Conservation (phyloP, 768 basidiomycete genomes). For the Phylloporus arenicola region DNA sequence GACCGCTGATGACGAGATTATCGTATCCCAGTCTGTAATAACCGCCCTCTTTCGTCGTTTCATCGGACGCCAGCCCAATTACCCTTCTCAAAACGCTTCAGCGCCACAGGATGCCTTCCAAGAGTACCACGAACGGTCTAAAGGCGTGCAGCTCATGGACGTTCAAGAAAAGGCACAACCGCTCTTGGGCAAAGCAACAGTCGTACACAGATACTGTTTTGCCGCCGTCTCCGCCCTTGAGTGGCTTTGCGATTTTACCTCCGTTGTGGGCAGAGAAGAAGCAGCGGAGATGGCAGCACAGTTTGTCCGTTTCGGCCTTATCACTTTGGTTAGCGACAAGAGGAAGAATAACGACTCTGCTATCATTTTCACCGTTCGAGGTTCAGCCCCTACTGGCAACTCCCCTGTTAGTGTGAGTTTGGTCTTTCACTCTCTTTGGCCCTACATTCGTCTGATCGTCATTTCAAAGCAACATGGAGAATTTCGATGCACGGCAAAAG, state of each 20-base stretch:
- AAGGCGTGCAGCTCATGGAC: constrained; percentile 67
- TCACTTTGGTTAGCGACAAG: constrained; percentile 85
- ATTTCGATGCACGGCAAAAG: constrained; percentile 94
- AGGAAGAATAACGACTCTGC: constrained; percentile 88
- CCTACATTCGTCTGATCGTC: constrained; percentile 8
- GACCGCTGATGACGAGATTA: constrained; percentile 92
- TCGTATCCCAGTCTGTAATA: constrained; percentile 89
- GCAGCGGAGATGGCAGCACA: constrained; percentile 97
- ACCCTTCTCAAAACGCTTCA: constrained; percentile 42
- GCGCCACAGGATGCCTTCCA: constrained; percentile 56
- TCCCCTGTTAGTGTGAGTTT: constrained; percentile 66
- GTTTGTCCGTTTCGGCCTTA: constrained; percentile 91
- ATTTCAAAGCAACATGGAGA: constrained; percentile 77
- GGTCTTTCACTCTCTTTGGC: background rate
- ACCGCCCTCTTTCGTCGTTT: constrained; percentile 96
- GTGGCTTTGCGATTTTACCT: constrained; percentile 97
- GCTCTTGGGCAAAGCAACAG: constrained; percentile 40
- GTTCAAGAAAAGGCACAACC: constrained; percentile 62
- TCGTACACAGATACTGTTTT: constrained; percentile 68
- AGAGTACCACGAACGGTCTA: constrained; percentile 75
- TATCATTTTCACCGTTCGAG: constrained; percentile 88
- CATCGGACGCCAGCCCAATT: constrained; percentile 82
- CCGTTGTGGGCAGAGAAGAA: constrained; percentile 92
- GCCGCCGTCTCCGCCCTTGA: constrained; percentile 83
- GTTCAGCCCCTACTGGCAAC: constrained; percentile 68